A percentile compares a stretch with the other conserved stretches of the same genome.
These are phyloP conservation scores for Penicillium sp. DNA, from an alignment of 2,329 filamentous ascomycete species.

Conservation along the genomic window DNA sequence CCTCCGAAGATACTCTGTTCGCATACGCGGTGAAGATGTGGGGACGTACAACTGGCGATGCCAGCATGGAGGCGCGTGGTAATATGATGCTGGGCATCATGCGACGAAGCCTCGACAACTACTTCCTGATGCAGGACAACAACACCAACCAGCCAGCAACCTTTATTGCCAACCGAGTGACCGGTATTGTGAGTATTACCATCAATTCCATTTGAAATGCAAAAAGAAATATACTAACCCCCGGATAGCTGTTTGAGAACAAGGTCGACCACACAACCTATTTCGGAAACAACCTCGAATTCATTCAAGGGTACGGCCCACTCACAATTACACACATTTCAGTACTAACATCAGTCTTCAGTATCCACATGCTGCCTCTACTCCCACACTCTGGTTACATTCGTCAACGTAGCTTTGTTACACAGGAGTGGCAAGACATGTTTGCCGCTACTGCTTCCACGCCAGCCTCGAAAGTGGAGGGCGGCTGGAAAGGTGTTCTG, in stretches of 20 bases:
- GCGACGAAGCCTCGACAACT: slow-evolving; percentile 69
- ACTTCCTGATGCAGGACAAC: slow-evolving; percentile 75
- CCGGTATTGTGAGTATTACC: slow-evolving; percentile 51
- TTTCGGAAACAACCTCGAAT: slow-evolving; percentile 73
- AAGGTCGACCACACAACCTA: slow-evolving; percentile 93
- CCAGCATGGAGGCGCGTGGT: slow-evolving; percentile 75
- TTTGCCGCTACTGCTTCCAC: slow-evolving; percentile 70
- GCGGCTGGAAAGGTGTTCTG: slow-evolving; percentile 84
- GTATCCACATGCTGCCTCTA: slow-evolving; percentile 82
- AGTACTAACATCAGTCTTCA: slow-evolving; percentile 37
- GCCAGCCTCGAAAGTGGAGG: slow-evolving; percentile 55
- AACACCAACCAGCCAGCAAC: slow-evolving; percentile 71
- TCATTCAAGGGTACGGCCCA: slow-evolving; percentile 58
- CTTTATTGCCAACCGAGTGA: slow-evolving; percentile 78
- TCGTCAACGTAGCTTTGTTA: slow-evolving; percentile 69
- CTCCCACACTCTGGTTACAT: slow-evolving; percentile 68
- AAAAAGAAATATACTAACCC: background rate
- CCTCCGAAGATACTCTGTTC: slow-evolving; percentile 86
- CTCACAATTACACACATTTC: slow-evolving; percentile 1
- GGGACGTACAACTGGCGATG: slow-evolving; percentile 76
- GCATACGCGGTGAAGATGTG: slow-evolving; percentile 92
- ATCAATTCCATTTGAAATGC: too few species aligned
- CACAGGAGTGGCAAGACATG: slow-evolving; percentile 78
- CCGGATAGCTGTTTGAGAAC: slow-evolving; percentile 74
- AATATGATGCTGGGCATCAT: slow-evolving; percentile 84